phyloP scores from a whole-genome alignment of 306 rosid species.

The Cicer pinnatifidum region DNA sequence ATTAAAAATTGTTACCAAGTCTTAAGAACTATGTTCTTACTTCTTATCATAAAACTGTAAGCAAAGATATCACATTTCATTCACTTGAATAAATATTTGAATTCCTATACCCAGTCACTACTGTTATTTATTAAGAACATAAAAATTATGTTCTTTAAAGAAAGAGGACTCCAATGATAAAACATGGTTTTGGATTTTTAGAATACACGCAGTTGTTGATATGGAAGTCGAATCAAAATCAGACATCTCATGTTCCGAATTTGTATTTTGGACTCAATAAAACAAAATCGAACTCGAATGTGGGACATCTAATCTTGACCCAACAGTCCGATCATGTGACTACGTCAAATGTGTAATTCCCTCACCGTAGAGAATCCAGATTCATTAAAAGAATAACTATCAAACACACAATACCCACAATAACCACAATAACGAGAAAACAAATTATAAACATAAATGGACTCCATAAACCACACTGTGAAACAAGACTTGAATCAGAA shows the following conservation, averaged over 20 bases:
- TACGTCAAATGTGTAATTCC: neutral
- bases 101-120: conserved; percentile 1
- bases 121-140: neutral
- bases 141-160: conserved; percentile 24
- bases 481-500: neutral
- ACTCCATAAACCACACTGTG: neutral
- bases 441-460: neutral
- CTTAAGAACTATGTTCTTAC: conserved; percentile 3
- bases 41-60: conserved; percentile 20
- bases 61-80: conserved; percentile 8
- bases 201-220: neutral
- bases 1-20: conserved; percentile 13
- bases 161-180: neutral
- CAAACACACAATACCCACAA: neutral
- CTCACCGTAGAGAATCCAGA: neutral
- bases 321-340: neutral
- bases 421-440: neutral
- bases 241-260: neutral
- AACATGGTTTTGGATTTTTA: neutral
- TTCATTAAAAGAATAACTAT: neutral
- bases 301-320: neutral
- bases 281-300: neutral
- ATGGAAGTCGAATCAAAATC: neutral
- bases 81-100: conserved; percentile 32
- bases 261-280: neutral